These are phyloP conservation scores for Neodidymelliopsis sp. DNA, from an alignment of 2,329 filamentous ascomycete species.

Conservation along the genomic window DNA sequence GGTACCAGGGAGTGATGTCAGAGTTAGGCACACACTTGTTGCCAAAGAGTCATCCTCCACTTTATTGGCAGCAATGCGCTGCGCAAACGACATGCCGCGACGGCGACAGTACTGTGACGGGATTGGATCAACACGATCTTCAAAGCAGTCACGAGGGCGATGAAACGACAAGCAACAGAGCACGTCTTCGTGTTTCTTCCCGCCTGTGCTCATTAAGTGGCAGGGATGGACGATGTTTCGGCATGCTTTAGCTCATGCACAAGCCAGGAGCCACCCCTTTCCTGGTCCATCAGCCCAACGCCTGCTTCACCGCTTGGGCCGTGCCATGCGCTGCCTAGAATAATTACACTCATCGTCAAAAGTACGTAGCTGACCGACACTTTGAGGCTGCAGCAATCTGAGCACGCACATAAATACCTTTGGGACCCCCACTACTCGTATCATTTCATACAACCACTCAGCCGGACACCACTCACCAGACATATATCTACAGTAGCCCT, in stretches of 20 bases:
- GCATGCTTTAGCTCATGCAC: conserved; percentile 48
- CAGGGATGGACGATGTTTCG: conserved; percentile 50
- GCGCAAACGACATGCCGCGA: conserved; percentile 28
- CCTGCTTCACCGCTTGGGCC: conserved; percentile 52
- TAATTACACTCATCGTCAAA: conserved; percentile 52
- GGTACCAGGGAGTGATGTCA: conserved; percentile 43
- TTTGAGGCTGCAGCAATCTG: conserved; percentile 46
- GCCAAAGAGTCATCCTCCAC: conserved; percentile 28
- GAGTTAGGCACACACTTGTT: conserved; percentile 29
- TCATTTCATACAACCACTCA: conserved; percentile 43
- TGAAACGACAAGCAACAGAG: conserved; percentile 48
- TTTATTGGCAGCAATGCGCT: conserved; percentile 29
- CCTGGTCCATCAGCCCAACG: conserved; percentile 48
- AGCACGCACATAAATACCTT: conserved; percentile 51
- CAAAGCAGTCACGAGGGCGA: conserved; percentile 50
- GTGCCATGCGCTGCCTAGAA: conserved; percentile 45
- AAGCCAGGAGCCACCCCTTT: conserved; percentile 50
- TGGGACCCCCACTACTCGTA: conserved; percentile 37
- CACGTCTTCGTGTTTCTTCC: conserved; percentile 47
- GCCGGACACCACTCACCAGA: conserved; percentile 31
- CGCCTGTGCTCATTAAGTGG: conserved; percentile 41
- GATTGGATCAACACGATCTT: conserved; percentile 48
- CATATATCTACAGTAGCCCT: conserved; percentile 27
- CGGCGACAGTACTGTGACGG: conserved; percentile 36
- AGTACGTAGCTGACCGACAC: conserved; percentile 51